Evolutionary conservation across 1,284 basidiomycete species (phyloP).

Genomic region (Vanrija humicola): DNA sequence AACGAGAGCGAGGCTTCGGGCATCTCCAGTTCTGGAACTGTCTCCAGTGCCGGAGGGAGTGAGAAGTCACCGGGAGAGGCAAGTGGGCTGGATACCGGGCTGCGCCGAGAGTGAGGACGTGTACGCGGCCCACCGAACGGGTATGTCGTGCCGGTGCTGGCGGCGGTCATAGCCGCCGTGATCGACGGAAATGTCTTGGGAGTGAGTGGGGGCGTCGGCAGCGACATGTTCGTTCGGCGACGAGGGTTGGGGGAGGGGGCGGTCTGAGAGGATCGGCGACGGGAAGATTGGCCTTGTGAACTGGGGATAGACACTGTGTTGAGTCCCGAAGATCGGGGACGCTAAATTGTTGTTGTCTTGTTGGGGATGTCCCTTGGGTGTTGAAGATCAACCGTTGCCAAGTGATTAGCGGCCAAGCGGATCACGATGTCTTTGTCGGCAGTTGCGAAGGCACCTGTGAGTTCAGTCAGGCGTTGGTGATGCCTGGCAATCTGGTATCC

Average conservation of each 20-base stretch:
- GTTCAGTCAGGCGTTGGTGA: too few relatives aligned
- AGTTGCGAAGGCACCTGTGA: too few relatives aligned
- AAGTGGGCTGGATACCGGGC: slow-evolving; percentile 1
- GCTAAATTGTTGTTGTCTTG: not conserved
- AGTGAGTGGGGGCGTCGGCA: slow-evolving; percentile 34
- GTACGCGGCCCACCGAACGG: slow-evolving; percentile 1
- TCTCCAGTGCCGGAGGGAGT: slow-evolving; percentile 11
- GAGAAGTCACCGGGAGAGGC: slow-evolving; percentile 8
- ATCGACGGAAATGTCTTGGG: slow-evolving; percentile 19
- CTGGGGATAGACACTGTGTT: not conserved
- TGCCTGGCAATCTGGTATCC: too few relatives aligned
- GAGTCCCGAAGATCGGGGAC: not conserved
- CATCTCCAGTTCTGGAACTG: slow-evolving; percentile 14
- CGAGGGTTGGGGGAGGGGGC: not conserved
- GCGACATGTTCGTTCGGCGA: slow-evolving; percentile 5
- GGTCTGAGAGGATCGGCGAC: too few relatives aligned
- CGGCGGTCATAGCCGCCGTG: not conserved
- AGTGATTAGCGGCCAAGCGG: too few relatives aligned
- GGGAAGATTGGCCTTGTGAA: too few relatives aligned
- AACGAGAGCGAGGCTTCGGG: slow-evolving; percentile 4
- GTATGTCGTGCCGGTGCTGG: not conserved
- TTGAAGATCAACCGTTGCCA: too few relatives aligned
- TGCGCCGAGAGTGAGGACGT: not conserved
- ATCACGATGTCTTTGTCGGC: too few relatives aligned
- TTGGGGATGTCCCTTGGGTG: not conserved